These are phyloP conservation scores for Verbascum thapsus DNA, from an alignment of 257 asterid species.

Conservation along the genomic window DNA sequence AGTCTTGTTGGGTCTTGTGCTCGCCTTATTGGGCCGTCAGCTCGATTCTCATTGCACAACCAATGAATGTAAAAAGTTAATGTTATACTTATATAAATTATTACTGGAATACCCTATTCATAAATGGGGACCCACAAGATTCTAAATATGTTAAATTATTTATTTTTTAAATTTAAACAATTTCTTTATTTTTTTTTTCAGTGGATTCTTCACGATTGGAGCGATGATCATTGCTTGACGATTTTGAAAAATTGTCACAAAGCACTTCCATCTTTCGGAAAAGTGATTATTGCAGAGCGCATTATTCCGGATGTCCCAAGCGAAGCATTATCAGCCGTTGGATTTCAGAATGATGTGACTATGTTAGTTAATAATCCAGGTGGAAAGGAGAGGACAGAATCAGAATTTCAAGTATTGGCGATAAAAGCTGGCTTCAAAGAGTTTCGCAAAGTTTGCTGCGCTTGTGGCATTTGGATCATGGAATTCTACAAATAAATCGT, in stretches of 20 bases:
- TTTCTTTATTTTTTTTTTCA: not conserved
- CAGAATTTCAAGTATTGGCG: conserved; percentile 54
- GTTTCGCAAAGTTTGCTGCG: conserved; percentile 42
- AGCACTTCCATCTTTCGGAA: conserved; percentile 52
- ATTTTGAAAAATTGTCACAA: conserved; percentile 50
- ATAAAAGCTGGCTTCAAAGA: conserved; percentile 48
- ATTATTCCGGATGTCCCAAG: conserved; percentile 52
- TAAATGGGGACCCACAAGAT: too few relatives aligned
- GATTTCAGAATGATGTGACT: conserved; percentile 41
- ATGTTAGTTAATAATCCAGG: conserved; percentile 60
- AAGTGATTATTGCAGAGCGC: conserved; percentile 51
- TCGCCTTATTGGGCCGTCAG: too few relatives aligned
- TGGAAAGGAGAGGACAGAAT: conserved; percentile 59
- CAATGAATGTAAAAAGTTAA: too few relatives aligned
- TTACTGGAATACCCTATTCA: too few relatives aligned
- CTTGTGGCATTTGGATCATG: conserved; percentile 52
- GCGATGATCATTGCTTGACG: conserved; percentile 50
- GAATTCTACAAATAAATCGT: conserved; percentile 42
- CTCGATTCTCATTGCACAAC: too few relatives aligned
- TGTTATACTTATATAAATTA: too few relatives aligned
- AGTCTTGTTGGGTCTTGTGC: too few relatives aligned
- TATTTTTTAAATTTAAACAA: too few relatives aligned
- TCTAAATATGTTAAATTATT: too few relatives aligned
- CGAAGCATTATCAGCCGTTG: conserved; percentile 22
- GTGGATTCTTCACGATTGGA: conserved; percentile 83